Conservation (phyloP, 1,139 yeast genomes). For the Debaryomyces udenii region DNA sequence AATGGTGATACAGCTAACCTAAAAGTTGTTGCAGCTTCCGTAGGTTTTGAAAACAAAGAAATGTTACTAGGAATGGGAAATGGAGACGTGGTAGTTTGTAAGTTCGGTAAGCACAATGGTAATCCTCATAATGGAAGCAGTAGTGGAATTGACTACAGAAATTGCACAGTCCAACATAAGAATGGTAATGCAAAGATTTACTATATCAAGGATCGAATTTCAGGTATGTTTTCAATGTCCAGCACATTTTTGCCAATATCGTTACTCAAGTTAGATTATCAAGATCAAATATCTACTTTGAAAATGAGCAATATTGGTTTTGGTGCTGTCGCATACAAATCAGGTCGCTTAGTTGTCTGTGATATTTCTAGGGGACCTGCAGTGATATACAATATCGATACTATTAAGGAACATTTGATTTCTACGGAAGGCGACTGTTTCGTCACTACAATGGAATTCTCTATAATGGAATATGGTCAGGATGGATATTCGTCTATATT, state of each 20-base stretch:
- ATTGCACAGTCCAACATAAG: conserved; percentile 36
- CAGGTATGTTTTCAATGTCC: conserved; percentile 35
- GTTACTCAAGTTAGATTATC: conserved; percentile 38
- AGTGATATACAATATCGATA: conserved; percentile 59
- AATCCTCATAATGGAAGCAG: conserved; percentile 10
- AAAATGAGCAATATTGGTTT: conserved; percentile 79
- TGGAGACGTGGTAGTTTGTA: conserved; percentile 78
- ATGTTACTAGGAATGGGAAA: conserved; percentile 66
- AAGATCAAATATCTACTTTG: conserved; percentile 58
- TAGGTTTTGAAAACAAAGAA: conserved; percentile 79
- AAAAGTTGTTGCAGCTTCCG: conserved; percentile 61
- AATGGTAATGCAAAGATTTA: conserved; percentile 42
- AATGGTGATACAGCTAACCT: conserved; percentile 35
- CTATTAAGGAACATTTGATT: conserved; percentile 43
- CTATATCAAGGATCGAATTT: conserved; percentile 33
- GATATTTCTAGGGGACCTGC: conserved; percentile 86
- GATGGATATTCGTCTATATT: conserved; percentile 72
- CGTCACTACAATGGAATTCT: conserved; percentile 69
- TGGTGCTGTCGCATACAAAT: conserved; percentile 77
- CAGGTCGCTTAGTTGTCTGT: conserved; percentile 74
- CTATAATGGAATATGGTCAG: conserved; percentile 68
- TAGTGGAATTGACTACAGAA: conserved; percentile 28
- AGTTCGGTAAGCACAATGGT: conserved; percentile 54
- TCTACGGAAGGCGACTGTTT: conserved; percentile 37
- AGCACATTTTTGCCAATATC: conserved; percentile 66